phyloP scores from a whole-genome alignment of 768 basidiomycete species.

The Botryobasidium botryosum region DNA sequence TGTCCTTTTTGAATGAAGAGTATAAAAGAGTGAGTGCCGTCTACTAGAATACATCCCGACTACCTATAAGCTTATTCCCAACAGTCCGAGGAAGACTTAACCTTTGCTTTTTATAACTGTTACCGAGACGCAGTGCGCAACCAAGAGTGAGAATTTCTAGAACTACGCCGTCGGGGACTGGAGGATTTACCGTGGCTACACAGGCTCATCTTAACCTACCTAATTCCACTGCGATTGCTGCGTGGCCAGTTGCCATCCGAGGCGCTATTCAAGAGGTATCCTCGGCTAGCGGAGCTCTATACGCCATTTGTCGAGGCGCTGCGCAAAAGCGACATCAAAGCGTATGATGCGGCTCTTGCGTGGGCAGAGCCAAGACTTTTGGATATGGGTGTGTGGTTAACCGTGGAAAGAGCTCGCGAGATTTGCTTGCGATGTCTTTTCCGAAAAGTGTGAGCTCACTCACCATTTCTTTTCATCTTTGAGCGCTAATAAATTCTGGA shows the following conservation, averaged over 20 bases:
- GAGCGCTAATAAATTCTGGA: neutral
- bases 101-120: conserved; percentile 75
- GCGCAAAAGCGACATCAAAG: conserved; percentile 51
- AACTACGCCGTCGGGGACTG: too few relatives aligned
- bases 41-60: neutral
- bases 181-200: conserved; percentile 1
- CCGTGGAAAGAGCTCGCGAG: conserved; percentile 77
- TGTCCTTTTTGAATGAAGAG: conserved; percentile 86
- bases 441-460: conserved; percentile 24
- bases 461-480: neutral
- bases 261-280: conserved; percentile 54
- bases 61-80: neutral
- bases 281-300: conserved; percentile 55
- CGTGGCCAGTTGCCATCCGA: conserved; percentile 71
- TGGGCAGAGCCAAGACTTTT: conserved; percentile 52
- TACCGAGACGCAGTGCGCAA: conserved; percentile 51
- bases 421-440: conserved; percentile 73
- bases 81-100: conserved; percentile 74
- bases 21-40: conserved; percentile 48
- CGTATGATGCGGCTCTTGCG: conserved; percentile 63
- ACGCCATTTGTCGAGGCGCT: conserved; percentile 69
- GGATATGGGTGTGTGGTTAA: conserved; percentile 74
- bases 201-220: conserved; percentile 80
- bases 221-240: conserved; percentile 77
- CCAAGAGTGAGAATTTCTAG: conserved; percentile 46